Base-by-base conservation (phyloP, 257 asterid species). In the Penstemon davidsonii region DNA sequence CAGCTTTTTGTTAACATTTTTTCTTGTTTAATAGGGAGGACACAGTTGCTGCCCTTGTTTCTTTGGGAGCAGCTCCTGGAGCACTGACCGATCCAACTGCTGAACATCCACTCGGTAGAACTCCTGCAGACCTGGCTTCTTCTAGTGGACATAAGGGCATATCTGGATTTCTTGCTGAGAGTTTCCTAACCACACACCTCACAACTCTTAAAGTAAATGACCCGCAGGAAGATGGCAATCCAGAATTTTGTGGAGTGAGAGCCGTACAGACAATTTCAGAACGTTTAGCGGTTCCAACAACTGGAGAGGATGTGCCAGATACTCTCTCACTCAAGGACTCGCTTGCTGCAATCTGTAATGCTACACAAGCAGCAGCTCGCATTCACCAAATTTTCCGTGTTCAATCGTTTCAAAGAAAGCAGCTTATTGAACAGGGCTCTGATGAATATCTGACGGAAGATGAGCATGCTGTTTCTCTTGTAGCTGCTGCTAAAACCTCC, bases 111-210 rank as follows among this genome's bases (percentile, higher is more conserved):
- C 73, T 67, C 73, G 86, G 86, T 57, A 86, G 84, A 82, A 83
- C 96, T 59, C 99, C 97, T 55, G 95, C 96, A 45, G 97, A 93
- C 64, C 83, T 93, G 72, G 97, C 97, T 73, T 85, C 97, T 67
- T 80, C 81, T 55, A 80, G 81, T 78, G 96, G 99, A 60, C 92
- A 93, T 79, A 93, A 93, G 85, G 99, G 97, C 55, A 93, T 93
- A 68, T 83, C 97, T 66, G 99, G 99, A 71, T 93, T 84, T 74
- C 92, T 93, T 73, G 97, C 95, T 7, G 99, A 93, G 80, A 70
- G 86, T 62, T 65, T 87, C 72, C 75, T 93, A 80, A 93, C 89
- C 64, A 64, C 78, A 37, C 99, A 85, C 75, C 97, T 93, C 50
- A 72, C 81, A 8, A 68, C 86, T 63, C 86, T 93, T 70, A 70